Evolutionary conservation across 176 grass and related monocot genomes (phyloP), one percentile per base, ranked within the genome.

Genomic region (Oryza rufipogon): DNA sequence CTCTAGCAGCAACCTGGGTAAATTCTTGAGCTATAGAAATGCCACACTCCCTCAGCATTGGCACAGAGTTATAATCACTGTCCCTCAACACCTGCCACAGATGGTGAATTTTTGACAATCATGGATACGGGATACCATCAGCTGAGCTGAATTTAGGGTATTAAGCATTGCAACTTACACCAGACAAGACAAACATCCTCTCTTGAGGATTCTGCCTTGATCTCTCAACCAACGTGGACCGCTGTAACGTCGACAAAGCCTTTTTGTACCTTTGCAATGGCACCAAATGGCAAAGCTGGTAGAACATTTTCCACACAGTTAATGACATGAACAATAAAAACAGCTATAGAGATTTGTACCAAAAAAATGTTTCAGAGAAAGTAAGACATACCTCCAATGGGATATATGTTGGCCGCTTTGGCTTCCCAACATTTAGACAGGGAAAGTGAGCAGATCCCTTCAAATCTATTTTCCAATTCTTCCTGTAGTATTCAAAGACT

Each of bases 181-280:
- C 34, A 36, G 34, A 36, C 34, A 36, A 36, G 16, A 90, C 81
- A 10, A 17, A 56, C 85, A 86, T 93, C 47, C 91, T 86, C 38
- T 91, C 88, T 48, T 84, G 78, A 11, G 91, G 91, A 23, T 90
- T 94, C 51, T 88, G 88, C 80, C 94, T 63, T 0, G 94, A 93
- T 14, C 77, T 87, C 66, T 93, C 84, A 1, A 96, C 89, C 2
- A 96, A 87, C 1, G 82, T 75, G 46, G 91, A 64, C 2, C 89
- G 67, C 30, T 96, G 89, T 16, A 81, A 20, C 4, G 41, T 73
- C 1, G 82, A 86, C 46, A 96, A 48, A 11, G 89, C 61, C 19
- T 88, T 96, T 12, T 33, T 96, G 39, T 96, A 96, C 48, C 94
- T 88, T 82, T 96, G 91, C 34, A 96, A 36, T 9, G 91, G 64